Percentiles rank a stretch among this genome's conserved stretches.
phyloP scores from a whole-genome alignment of 305 asterid species.

The Fraxinus sp. region DNA sequence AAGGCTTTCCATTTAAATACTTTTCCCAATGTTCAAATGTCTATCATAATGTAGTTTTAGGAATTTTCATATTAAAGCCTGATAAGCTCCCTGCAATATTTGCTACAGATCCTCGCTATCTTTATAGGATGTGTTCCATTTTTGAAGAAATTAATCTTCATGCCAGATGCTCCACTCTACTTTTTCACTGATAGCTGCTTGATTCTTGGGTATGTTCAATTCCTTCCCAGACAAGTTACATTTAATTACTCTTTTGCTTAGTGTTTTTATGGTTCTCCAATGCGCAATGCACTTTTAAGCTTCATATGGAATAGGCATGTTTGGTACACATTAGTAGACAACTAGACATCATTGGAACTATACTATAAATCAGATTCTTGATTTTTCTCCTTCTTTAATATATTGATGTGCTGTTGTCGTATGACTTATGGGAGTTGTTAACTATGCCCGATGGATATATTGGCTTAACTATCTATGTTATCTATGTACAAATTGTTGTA shows the following conservation, averaged over 20 bases:
- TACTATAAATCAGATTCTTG: neutral
- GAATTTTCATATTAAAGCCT: neutral
- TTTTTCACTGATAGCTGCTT: conserved; percentile 97
- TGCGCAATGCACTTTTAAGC: neutral
- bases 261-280: conserved; percentile 3
- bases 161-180: conserved; percentile 90
- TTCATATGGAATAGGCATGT: neutral
- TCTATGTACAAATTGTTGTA: conserved; percentile 15
- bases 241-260: conserved; percentile 17
- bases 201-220: conserved; percentile 86
- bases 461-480: neutral
- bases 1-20: neutral
- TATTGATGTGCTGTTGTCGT: neutral
- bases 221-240: conserved; percentile 24
- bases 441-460: neutral
- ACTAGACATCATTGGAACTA: neutral
- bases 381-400: neutral
- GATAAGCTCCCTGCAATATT: conserved; percentile 19
- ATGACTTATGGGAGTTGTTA: neutral
- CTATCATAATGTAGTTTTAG: conserved; percentile 5
- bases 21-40: conserved; percentile 3
- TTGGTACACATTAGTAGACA: neutral
- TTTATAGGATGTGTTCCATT: conserved; percentile 81
- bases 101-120: conserved; percentile 77
- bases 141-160: conserved; percentile 72